Percentiles rank a stretch among this genome's conserved stretches.
These are phyloP conservation scores for Colletotrichum coccodes DNA, from an alignment of 2,329 filamentous ascomycete species.

Conservation along the genomic window DNA sequence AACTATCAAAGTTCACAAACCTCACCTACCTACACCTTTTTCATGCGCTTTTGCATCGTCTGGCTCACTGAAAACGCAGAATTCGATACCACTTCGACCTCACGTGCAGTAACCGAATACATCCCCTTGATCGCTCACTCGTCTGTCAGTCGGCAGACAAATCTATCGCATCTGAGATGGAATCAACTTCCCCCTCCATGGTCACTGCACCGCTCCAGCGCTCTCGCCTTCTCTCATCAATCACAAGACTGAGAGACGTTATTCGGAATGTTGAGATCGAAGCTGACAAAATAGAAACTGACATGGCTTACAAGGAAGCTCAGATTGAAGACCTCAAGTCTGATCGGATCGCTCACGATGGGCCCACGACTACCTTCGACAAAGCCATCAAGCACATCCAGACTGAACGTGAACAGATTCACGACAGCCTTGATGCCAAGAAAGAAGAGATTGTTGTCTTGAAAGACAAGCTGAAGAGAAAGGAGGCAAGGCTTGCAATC, in stretches of 20 bases:
- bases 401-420: neutral
- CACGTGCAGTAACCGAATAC: neutral
- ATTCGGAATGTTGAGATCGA: neutral
- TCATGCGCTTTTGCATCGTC: neutral
- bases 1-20: neutral
- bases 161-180: neutral
- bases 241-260: neutral
- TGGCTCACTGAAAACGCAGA: neutral
- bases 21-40: neutral
- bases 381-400: neutral
- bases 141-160: neutral
- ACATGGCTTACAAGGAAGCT: constrained; percentile 19
- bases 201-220: neutral
- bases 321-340: constrained; percentile 5
- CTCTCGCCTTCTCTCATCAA: constrained; percentile 5
- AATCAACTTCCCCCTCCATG: neutral
- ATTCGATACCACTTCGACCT: neutral
- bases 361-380: neutral
- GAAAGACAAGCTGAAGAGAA: constrained; percentile 1
- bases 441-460: constrained; percentile 2
- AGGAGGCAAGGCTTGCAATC: neutral
- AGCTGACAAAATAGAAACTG: constrained; percentile 9
- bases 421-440: neutral
- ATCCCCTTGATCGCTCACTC: neutral
- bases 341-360: neutral